phyloP scores from a whole-genome alignment of 1,284 basidiomycete species.

The Rhodotorula sp. region DNA sequence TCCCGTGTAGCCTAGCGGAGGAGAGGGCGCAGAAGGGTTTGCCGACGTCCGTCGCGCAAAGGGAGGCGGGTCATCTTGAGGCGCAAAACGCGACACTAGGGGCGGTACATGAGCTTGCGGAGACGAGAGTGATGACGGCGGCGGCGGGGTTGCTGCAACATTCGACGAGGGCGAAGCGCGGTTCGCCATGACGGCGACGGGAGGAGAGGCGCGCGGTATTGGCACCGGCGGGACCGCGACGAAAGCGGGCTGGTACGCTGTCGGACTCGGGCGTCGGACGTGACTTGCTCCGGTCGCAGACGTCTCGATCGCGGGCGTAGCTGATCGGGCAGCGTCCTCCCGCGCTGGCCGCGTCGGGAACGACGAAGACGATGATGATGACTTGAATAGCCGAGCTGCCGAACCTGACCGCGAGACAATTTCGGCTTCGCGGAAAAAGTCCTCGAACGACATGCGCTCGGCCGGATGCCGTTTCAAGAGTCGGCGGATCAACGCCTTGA shows the following conservation, averaged over 20 bases:
- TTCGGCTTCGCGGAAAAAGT: constrained; percentile 71
- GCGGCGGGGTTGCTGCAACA: constrained; percentile 5
- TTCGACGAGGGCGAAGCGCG: constrained; percentile 28
- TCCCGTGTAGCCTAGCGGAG: neutral
- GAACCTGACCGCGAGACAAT: constrained; percentile 33
- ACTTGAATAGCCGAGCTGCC: constrained; percentile 9
- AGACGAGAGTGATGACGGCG: neutral
- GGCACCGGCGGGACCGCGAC: neutral
- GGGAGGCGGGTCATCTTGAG: constrained; percentile 24
- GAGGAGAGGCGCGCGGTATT: neutral
- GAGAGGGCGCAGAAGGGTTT: constrained; percentile 9
- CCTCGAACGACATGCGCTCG: constrained; percentile 84
- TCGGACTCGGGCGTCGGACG: neutral
- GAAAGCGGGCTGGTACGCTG: neutral
- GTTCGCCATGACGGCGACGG: neutral
- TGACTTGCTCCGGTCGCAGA: constrained; percentile 12
- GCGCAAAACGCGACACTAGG: constrained; percentile 2
- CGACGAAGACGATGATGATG: constrained; percentile 9
- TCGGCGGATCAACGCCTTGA: constrained; percentile 81
- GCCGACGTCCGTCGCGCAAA: constrained; percentile 32
- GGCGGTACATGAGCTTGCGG: neutral
- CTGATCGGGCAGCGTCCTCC: constrained; percentile 1
- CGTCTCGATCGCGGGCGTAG: neutral
- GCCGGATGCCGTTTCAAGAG: constrained; percentile 79
- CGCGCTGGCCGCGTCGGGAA: constrained; percentile 11